phyloP scores from a whole-genome alignment of 2,329 filamentous ascomycete genomes.

The Sporothrix pallida region DNA sequence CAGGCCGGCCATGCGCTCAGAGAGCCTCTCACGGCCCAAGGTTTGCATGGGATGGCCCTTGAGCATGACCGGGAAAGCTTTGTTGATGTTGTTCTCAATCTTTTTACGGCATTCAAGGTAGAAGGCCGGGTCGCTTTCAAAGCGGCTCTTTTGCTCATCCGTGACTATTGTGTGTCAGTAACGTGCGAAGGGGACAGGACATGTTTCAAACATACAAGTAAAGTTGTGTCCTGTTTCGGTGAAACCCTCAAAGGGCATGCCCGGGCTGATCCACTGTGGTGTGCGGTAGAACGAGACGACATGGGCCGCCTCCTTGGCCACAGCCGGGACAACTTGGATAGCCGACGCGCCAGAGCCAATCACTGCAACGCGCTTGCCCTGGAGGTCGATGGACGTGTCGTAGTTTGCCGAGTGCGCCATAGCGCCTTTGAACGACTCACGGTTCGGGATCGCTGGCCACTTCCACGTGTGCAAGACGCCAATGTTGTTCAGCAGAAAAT shows the following conservation, averaged over 20 bases:
- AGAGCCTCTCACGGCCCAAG: neutral
- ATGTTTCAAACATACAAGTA: neutral
- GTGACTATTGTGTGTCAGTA: conserved; percentile 2
- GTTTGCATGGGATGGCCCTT: neutral
- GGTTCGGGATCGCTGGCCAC: neutral
- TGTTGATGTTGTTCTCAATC: conserved; percentile 4
- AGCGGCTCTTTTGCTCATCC: neutral
- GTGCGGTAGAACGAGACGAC: conserved; percentile 6
- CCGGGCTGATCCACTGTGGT: neutral
- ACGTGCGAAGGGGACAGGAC: too few species aligned
- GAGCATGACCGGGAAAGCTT: neutral
- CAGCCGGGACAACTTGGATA: neutral
- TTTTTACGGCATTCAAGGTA: neutral
- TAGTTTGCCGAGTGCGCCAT: neutral
- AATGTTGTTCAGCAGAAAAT: neutral
- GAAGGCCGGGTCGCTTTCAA: neutral
- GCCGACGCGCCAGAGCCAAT: neutral
- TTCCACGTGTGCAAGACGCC: conserved; percentile 3
- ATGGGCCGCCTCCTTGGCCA: conserved; percentile 1
- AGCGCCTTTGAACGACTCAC: neutral
- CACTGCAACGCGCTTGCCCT: neutral
- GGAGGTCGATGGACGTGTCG: neutral
- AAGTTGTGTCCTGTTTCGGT: neutral
- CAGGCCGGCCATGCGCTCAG: neutral
- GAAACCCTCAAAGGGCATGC: neutral